These are phyloP conservation scores for Cladosporium velox DNA, from an alignment of 2,329 filamentous ascomycete genomes.

Conservation along the genomic window DNA sequence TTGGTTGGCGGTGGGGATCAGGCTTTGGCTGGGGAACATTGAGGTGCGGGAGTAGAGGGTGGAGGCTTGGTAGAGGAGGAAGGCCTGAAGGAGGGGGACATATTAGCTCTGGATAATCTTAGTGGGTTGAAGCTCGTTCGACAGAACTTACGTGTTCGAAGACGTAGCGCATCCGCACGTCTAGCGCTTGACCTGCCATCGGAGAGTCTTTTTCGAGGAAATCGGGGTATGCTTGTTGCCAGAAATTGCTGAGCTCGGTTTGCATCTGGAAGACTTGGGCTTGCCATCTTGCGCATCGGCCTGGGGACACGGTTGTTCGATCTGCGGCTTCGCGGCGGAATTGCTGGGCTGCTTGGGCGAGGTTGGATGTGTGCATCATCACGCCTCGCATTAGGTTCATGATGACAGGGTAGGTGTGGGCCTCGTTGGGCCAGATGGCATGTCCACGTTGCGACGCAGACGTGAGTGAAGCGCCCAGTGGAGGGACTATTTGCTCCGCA, in stretches of 20 bases:
- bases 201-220: conserved; percentile 29
- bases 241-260: conserved; percentile 33
- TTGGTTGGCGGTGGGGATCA: conserved; percentile 41
- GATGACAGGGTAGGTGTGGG: conserved; percentile 38
- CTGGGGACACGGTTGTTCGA: conserved; percentile 24
- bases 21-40: conserved; percentile 52
- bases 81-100: conserved; percentile 33
- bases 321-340: conserved; percentile 41
- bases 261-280: conserved; percentile 32
- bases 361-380: conserved; percentile 46
- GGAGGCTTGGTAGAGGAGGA: conserved; percentile 50
- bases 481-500: conserved; percentile 51
- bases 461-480: conserved; percentile 27
- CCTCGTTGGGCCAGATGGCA: conserved; percentile 22
- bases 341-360: conserved; percentile 47
- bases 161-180: conserved; percentile 29
- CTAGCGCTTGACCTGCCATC: conserved; percentile 36
- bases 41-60: conserved; percentile 57
- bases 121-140: conserved; percentile 42
- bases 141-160: conserved; percentile 49
- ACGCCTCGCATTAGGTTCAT: conserved; percentile 50
- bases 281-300: conserved; percentile 31
- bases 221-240: conserved; percentile 33
- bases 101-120: conserved; percentile 25
- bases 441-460: neutral